phyloP scores from a whole-genome alignment of 768 basidiomycete species.

The Hypsizygus marmoreus region DNA sequence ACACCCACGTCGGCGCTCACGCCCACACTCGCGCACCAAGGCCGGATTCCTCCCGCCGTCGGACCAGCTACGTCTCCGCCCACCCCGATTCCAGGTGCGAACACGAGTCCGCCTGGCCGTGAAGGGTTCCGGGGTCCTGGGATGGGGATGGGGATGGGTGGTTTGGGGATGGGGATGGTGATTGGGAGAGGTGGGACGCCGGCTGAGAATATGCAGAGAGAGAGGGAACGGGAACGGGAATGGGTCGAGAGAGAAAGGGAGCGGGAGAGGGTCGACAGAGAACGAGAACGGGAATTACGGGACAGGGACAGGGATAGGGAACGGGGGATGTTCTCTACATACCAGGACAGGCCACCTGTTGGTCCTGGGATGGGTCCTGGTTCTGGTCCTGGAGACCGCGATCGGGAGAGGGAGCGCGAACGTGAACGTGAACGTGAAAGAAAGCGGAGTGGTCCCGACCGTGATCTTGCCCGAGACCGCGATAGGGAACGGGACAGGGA shows the following conservation, averaged over 20 bases:
- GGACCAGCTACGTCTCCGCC: neutral
- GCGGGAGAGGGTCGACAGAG: slow-evolving; percentile 13
- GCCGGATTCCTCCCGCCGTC: slow-evolving; percentile 9
- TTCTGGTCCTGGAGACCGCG: neutral
- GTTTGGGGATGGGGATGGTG: neutral
- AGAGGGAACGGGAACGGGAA: too few relatives aligned
- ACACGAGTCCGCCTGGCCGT: neutral
- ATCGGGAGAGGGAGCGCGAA: neutral
- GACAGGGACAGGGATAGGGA: slow-evolving; percentile 15
- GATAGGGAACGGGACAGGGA: slow-evolving; percentile 10
- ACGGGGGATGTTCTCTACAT: slow-evolving; percentile 7
- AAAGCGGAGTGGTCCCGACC: too few relatives aligned
- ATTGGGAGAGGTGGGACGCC: neutral
- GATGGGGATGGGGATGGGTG: neutral
- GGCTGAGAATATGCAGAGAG: slow-evolving; percentile 16
- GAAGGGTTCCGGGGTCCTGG: slow-evolving; percentile 4
- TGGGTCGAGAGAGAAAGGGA: slow-evolving; percentile 21
- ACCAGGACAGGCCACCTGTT: neutral
- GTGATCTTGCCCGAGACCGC: too few relatives aligned
- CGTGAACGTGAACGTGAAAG: neutral
- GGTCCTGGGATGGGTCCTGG: neutral
- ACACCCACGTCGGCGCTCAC: slow-evolving; percentile 7
- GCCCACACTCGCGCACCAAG: slow-evolving; percentile 5
- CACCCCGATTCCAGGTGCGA: neutral
- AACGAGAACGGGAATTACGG: neutral